A percentile compares a stretch with the other conserved stretches of the same genome.
phyloP scores from a whole-genome alignment of 2,329 filamentous ascomycete species.

The Arthroderma uncinatum region DNA sequence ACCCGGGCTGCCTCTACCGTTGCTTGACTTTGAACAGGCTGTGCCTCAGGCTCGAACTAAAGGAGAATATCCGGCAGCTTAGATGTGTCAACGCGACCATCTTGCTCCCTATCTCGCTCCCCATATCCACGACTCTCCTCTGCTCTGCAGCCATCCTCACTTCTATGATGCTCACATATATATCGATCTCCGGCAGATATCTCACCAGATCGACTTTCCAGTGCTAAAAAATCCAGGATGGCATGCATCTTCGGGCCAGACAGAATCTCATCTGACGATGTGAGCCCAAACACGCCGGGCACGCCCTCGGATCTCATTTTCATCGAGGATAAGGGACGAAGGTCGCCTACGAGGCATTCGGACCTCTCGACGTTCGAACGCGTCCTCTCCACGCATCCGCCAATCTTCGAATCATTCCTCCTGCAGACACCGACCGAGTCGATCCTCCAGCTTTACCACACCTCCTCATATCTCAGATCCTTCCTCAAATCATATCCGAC shows the following conservation, averaged over 20 bases:
- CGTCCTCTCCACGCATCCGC: conserved; percentile 45
- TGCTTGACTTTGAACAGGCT: background rate
- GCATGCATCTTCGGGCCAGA: background rate
- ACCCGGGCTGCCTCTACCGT: background rate
- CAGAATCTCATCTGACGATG: background rate
- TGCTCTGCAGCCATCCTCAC: background rate
- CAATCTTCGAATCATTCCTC: conserved; percentile 48
- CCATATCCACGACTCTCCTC: background rate
- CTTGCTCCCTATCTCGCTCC: background rate
- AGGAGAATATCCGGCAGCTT: background rate
- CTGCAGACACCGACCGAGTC: conserved; percentile 46
- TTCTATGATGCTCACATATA: conserved; percentile 9
- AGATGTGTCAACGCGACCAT: background rate
- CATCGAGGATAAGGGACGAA: conserved; percentile 18
- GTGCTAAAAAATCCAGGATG: background rate
- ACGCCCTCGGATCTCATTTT: conserved; percentile 15
- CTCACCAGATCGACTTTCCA: background rate
- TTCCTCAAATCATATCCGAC: conserved; percentile 48
- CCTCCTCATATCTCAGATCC: conserved; percentile 43
- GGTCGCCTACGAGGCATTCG: conserved; percentile 20
- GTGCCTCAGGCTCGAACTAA: background rate
- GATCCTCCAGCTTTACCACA: conserved; percentile 49
- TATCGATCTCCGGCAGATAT: background rate
- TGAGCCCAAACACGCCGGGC: background rate
- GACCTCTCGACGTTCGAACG: conserved; percentile 41